Conservation (phyloP, 768 basidiomycete genomes). For the Sporobolomyces roseus region DNA sequence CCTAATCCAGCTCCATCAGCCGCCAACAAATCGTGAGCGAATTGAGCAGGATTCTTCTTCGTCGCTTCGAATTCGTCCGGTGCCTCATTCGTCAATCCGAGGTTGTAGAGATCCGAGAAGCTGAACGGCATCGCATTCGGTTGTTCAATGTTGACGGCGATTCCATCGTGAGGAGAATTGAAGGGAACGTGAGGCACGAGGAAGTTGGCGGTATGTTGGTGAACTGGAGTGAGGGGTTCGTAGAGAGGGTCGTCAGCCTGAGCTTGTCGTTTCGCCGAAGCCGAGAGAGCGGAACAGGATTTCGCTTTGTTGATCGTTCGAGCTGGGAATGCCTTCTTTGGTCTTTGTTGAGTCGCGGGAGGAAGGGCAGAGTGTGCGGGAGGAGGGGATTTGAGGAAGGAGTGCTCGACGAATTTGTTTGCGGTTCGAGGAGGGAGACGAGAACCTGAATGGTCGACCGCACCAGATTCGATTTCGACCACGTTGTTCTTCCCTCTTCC, state of each 20-base stretch:
- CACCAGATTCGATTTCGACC: slow-evolving; percentile 25
- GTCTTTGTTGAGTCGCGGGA: not conserved
- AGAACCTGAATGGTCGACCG: not conserved
- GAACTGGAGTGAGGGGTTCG: slow-evolving; percentile 39
- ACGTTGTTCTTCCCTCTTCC: slow-evolving; percentile 36
- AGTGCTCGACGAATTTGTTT: slow-evolving; percentile 29
- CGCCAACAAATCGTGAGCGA: slow-evolving; percentile 18
- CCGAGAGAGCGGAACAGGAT: slow-evolving; percentile 34
- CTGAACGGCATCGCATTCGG: slow-evolving; percentile 34
- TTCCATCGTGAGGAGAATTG: slow-evolving; percentile 28
- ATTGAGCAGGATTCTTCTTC: slow-evolving; percentile 27
- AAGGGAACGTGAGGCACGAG: slow-evolving; percentile 24
- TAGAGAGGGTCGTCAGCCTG: not conserved
- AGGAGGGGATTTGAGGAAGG: slow-evolving; percentile 10
- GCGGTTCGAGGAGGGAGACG: not conserved
- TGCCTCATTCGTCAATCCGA: slow-evolving; percentile 32
- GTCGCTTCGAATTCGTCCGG: slow-evolving; percentile 16
- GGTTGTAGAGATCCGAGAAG: slow-evolving; percentile 41
- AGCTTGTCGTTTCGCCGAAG: slow-evolving; percentile 7
- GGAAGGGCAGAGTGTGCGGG: not conserved
- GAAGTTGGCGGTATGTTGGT: slow-evolving; percentile 13
- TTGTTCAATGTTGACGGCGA: not conserved
- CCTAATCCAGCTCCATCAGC: slow-evolving; percentile 7
- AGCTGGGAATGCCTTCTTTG: slow-evolving; percentile 27
- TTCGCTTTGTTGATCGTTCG: slow-evolving; percentile 39